phyloP scores from a whole-genome alignment of 768 basidiomycete species.

The Boletus tomentosulus region DNA sequence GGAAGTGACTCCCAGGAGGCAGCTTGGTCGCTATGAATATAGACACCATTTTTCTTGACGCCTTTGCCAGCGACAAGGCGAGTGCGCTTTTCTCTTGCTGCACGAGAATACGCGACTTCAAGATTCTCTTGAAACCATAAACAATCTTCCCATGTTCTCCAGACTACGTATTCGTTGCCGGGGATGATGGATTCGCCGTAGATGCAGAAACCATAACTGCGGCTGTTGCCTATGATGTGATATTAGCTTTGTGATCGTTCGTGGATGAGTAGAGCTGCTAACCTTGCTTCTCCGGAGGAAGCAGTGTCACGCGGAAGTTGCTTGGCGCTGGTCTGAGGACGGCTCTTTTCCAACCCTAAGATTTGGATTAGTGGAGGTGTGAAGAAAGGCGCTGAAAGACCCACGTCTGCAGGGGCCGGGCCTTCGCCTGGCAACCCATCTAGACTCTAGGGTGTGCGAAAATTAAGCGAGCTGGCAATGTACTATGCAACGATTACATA shows the following conservation, averaged over 20 bases:
- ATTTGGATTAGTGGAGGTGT: background rate
- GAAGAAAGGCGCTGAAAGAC: constrained; percentile 3
- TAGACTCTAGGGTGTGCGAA: constrained; percentile 4
- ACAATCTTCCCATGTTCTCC: constrained; percentile 82
- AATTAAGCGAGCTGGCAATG: background rate
- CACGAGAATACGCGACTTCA: constrained; percentile 58
- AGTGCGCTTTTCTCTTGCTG: constrained; percentile 63
- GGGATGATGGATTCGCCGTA: constrained; percentile 34
- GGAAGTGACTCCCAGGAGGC: constrained; percentile 85
- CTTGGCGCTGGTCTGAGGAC: constrained; percentile 56
- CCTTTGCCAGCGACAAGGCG: constrained; percentile 72
- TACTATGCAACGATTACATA: background rate
- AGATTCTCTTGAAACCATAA: constrained; percentile 69
- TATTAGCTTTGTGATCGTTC: background rate
- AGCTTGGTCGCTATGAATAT: constrained; percentile 66
- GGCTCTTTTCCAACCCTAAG: constrained; percentile 59
- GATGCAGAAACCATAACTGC: constrained; percentile 62
- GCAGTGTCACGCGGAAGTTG: constrained; percentile 55
- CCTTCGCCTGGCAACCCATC: background rate
- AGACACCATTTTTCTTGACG: constrained; percentile 64
- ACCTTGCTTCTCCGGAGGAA: constrained; percentile 59
- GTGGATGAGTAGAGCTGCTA: constrained; percentile 13
- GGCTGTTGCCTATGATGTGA: constrained; percentile 40
- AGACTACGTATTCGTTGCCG: constrained; percentile 61
- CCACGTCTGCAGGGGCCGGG: constrained; percentile 24